These are phyloP conservation scores for Triticum monococcum DNA, from an alignment of 176 grass and related monocot species.

Conservation along the genomic window DNA sequence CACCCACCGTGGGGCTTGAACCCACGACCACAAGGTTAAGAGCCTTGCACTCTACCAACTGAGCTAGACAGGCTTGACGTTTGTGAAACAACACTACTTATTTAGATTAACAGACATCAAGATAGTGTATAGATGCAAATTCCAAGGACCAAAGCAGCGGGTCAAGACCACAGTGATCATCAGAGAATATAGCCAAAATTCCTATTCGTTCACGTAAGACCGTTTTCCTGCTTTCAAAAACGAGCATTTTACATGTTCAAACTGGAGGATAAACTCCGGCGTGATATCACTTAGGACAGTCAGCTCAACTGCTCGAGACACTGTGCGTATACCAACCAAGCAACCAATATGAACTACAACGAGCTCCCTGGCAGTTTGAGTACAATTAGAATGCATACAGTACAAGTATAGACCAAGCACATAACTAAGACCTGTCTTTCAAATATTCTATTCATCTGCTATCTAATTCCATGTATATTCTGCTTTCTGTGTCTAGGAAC, in stretches of 20 bases:
- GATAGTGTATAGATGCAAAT: no score
- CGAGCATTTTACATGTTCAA: not conserved
- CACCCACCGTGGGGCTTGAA: no score
- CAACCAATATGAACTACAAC: not conserved
- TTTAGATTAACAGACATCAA: no score
- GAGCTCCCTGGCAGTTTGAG: not conserved
- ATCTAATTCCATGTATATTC: slow-evolving; percentile 6
- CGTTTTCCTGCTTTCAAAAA: not conserved
- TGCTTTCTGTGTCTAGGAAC: slow-evolving; percentile 12
- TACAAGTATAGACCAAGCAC: slow-evolving; percentile 4
- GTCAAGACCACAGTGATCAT: not conserved
- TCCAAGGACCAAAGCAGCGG: not conserved
- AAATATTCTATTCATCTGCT: slow-evolving; percentile 7
- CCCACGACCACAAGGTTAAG: no score
- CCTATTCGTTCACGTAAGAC: no score
- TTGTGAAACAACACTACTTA: no score
- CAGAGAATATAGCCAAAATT: not conserved
- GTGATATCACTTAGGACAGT: not conserved
- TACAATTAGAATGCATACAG: not conserved
- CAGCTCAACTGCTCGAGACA: not conserved
- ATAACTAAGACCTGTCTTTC: not conserved
- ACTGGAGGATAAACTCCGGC: not conserved
- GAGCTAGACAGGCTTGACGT: no score
- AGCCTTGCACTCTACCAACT: no score
- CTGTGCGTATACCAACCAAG: not conserved